These are phyloP conservation scores for Exophiala lecanii-corni DNA, from an alignment of 2,329 filamentous ascomycete species.

Conservation along the genomic window DNA sequence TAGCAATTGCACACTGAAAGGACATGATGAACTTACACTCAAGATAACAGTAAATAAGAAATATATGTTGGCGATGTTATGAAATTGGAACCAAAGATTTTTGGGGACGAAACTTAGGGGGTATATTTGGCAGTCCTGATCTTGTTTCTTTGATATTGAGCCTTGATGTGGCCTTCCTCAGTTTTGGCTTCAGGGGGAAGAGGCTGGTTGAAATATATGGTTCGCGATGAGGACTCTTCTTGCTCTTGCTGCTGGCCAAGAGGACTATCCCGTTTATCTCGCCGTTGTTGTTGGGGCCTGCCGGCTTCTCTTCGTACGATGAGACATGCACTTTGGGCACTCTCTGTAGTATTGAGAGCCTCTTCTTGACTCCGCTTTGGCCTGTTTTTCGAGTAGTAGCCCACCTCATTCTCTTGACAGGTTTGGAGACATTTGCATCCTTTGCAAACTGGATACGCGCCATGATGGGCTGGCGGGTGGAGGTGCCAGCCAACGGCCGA, in stretches of 20 bases:
- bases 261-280: conserved; percentile 21
- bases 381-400: conserved; percentile 84
- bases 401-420: conserved; percentile 83
- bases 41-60: conserved; percentile 96
- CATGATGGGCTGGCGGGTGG: conserved; percentile 14
- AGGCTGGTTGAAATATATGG: conserved; percentile 79
- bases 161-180: conserved; percentile 69
- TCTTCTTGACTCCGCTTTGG: conserved; percentile 71
- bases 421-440: conserved; percentile 51
- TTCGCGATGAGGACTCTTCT: conserved; percentile 45
- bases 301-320: conserved; percentile 49
- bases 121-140: conserved; percentile 98
- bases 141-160: conserved; percentile 82
- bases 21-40: conserved; percentile 60
- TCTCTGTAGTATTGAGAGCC: conserved; percentile 74
- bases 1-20: conserved; percentile 2
- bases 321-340: conserved; percentile 58
- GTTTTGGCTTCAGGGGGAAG: conserved; percentile 71
- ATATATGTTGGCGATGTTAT: conserved; percentile 97
- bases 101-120: conserved; percentile 92
- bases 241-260: conserved; percentile 26
- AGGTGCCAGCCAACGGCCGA: neutral
- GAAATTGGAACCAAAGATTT: conserved; percentile 96
- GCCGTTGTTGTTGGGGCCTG: conserved; percentile 35
- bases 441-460: conserved; percentile 22